Evolutionary conservation across 805 yeast genomes (phyloP).

Genomic region (Cyberlindnera mississippiensis): DNA sequence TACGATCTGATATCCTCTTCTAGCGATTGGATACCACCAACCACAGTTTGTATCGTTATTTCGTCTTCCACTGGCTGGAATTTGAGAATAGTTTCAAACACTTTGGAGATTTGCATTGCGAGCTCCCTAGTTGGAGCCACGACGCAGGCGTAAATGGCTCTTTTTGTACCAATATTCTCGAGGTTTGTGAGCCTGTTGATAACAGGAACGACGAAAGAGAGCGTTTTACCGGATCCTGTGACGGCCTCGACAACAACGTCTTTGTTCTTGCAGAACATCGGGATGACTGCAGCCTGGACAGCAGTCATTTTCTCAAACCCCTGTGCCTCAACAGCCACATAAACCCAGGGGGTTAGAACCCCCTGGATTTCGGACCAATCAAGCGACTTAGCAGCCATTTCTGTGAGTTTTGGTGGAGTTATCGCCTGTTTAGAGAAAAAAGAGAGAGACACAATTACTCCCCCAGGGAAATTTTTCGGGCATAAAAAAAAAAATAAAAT

Average conservation of each 20-base stretch:
- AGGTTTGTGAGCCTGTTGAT: constrained; percentile 54
- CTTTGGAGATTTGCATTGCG: constrained; percentile 68
- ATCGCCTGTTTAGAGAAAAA: no score
- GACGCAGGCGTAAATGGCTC: constrained; percentile 64
- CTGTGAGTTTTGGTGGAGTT: no score
- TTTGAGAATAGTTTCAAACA: constrained; percentile 54
- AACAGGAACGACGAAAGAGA: constrained; percentile 84
- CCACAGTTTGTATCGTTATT: constrained; percentile 56
- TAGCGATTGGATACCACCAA: constrained; percentile 59
- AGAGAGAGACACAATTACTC: no score
- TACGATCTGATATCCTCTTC: constrained; percentile 70
- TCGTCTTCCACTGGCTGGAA: constrained; percentile 48
- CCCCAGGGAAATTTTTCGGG: no score
- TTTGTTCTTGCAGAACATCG: constrained; percentile 74
- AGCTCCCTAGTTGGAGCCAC: constrained; percentile 66
- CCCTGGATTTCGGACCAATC: constrained; percentile 57
- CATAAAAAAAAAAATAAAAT: no score
- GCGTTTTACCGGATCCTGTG: constrained; percentile 97
- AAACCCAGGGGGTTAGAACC: constrained; percentile 64
- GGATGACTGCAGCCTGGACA: constrained; percentile 93
- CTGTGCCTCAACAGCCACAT: constrained; percentile 60
- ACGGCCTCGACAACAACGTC: constrained; percentile 97
- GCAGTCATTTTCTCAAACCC: constrained; percentile 90
- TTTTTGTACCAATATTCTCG: constrained; percentile 32
- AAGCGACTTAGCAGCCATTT: constrained; percentile 38